phyloP scores from a whole-genome alignment of 805 yeast species.

The Candida succiphila region DNA sequence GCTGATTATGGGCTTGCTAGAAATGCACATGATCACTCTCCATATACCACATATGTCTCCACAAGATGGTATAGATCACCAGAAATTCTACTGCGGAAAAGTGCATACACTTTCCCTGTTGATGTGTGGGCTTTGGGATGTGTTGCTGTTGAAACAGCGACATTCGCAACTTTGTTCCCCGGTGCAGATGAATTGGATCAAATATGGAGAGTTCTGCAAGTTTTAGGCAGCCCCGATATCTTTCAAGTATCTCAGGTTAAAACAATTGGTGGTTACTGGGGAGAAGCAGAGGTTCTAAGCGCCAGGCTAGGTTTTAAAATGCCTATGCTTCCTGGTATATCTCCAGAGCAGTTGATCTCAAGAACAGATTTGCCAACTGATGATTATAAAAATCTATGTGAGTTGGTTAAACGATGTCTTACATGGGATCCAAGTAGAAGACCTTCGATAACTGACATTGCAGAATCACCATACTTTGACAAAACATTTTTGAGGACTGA shows the following conservation, averaged over 20 bases:
- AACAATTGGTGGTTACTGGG: conserved; percentile 64
- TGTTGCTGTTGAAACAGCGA: conserved; percentile 65
- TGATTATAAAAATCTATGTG: conserved; percentile 30
- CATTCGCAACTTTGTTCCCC: conserved; percentile 72
- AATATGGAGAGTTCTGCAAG: conserved; percentile 52
- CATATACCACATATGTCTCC: conserved; percentile 68
- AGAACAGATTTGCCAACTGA: conserved; percentile 27
- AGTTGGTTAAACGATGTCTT: conserved; percentile 39
- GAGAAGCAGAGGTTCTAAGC: conserved; percentile 45
- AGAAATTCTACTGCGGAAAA: conserved; percentile 60
- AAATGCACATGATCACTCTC: conserved; percentile 37
- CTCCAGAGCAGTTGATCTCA: conserved; percentile 34
- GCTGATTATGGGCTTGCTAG: conserved; percentile 80
- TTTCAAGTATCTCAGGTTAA: conserved; percentile 3
- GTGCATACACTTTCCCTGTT: conserved; percentile 54
- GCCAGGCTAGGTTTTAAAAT: conserved; percentile 42
- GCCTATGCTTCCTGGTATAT: conserved; percentile 45
- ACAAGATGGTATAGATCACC: conserved; percentile 87
- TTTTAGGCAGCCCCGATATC: conserved; percentile 64
- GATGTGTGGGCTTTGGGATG: conserved; percentile 87
- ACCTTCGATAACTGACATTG: conserved; percentile 37
- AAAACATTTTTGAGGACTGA: conserved; percentile 23
- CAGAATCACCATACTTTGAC: conserved; percentile 44
- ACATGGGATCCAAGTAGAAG: conserved; percentile 75
- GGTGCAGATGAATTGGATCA: conserved; percentile 78